A percentile compares a stretch with the other conserved stretches of the same genome.
Conservation (phyloP, 108 stramenopile species). For the Cyclotella baltica region DNA sequence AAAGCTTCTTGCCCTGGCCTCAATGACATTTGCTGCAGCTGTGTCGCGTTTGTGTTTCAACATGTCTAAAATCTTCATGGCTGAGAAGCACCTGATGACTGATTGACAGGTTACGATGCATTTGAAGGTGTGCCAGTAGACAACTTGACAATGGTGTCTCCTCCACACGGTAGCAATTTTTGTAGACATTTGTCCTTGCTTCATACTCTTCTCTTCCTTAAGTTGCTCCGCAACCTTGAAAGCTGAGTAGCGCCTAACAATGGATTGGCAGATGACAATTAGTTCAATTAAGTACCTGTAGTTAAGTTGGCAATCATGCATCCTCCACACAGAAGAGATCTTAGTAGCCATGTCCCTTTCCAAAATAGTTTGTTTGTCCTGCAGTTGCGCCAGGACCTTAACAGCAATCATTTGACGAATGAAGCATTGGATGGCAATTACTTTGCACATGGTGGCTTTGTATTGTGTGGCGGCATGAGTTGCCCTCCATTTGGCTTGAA, state of each 20-base stretch:
- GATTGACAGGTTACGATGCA: neutral
- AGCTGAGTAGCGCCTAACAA: no score
- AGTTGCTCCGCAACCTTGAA: neutral
- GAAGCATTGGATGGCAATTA: neutral
- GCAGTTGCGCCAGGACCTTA: no score
- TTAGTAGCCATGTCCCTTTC: no score
- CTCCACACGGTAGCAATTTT: neutral
- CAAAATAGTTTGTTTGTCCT: no score
- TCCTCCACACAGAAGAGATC: no score
- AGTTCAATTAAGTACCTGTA: no score
- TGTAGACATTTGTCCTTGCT: neutral
- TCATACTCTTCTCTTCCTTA: neutral
- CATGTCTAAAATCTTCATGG: neutral
- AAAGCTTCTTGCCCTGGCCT: neutral
- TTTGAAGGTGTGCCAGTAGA: neutral
- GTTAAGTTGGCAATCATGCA: no score
- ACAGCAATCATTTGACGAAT: neutral
- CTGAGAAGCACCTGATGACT: neutral
- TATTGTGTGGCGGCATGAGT: neutral
- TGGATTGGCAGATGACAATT: no score
- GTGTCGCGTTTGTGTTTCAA: neutral
- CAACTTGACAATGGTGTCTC: neutral
- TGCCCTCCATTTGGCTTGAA: constrained; percentile 9
- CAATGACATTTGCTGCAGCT: neutral
- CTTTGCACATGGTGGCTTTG: neutral